Conservation (phyloP, 108 stramenopile genomes). For the Seminavis robusta region DNA sequence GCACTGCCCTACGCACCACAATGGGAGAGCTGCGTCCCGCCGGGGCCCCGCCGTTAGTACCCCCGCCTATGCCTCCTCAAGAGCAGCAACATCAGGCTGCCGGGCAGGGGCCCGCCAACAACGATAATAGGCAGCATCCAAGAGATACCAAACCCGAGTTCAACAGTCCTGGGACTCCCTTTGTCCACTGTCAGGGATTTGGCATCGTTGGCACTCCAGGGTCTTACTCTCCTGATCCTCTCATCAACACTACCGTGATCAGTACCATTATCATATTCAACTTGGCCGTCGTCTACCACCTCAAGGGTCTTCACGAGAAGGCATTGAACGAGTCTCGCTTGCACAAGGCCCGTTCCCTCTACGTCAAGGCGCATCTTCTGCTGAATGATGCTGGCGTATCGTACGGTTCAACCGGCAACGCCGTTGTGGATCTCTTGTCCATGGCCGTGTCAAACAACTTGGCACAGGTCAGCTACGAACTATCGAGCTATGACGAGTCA, state of each 20-base stretch:
- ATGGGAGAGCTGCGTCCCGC: background rate
- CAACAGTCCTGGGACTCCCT: background rate
- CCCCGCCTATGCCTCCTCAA: too few relatives aligned
- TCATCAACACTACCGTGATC: slow-evolving; percentile 1
- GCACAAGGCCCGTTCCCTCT: slow-evolving; percentile 5
- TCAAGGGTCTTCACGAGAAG: slow-evolving; percentile 8
- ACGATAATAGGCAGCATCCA: background rate
- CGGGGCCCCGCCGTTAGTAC: background rate
- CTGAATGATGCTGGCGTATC: slow-evolving; percentile 5
- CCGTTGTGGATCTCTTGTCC: slow-evolving; percentile 10
- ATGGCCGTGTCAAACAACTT: slow-evolving; percentile 14
- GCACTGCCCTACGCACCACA: background rate
- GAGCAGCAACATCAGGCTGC: background rate
- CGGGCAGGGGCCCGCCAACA: background rate
- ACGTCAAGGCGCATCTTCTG: slow-evolving; percentile 3
- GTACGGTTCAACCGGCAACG: slow-evolving; percentile 1
- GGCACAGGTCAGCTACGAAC: slow-evolving; percentile 8
- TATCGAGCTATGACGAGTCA: slow-evolving; percentile 4
- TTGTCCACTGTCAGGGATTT: background rate
- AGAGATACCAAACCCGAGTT: background rate
- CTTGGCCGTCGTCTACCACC: slow-evolving; percentile 5
- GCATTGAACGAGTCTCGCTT: background rate
- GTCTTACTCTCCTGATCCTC: slow-evolving; percentile 2
- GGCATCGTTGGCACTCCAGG: background rate
- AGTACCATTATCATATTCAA: slow-evolving; percentile 10